A percentile compares a stretch with the other conserved stretches of the same genome.
Evolutionary conservation across 2,329 filamentous ascomycete species (phyloP).

Genomic region (Botrytis deweyae): DNA sequence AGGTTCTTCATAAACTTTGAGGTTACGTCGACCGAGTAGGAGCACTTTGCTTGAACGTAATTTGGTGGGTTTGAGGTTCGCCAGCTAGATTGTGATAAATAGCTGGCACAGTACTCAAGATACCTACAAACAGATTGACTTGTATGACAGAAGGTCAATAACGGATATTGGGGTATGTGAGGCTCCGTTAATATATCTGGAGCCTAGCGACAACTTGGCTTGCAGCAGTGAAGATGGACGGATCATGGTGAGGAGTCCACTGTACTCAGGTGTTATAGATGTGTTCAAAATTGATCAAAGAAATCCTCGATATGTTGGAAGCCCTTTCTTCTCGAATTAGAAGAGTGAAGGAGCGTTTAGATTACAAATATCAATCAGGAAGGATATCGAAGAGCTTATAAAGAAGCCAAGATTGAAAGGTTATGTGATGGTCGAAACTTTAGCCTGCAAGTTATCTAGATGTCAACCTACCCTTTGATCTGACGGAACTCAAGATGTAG

Average conservation of each 20-base stretch:
- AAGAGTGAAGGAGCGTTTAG: not conserved
- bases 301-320: not conserved
- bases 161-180: not conserved
- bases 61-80: not conserved
- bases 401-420: not conserved
- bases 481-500: too few species aligned
- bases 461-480: too few species aligned
- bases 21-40: not conserved
- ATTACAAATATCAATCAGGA: not conserved
- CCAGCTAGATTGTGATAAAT: not conserved
- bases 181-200: not conserved
- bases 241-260: not conserved
- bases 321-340: not conserved
- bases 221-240: not conserved
- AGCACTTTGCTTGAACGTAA: not conserved
- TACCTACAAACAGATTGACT: not conserved
- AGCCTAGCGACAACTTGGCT: not conserved
- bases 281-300: not conserved
- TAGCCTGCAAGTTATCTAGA: not conserved
- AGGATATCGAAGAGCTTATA: not conserved
- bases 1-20: not conserved
- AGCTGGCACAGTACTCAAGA: not conserved
- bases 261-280: not conserved
- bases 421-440: not conserved
- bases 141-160: not conserved